Evolutionary conservation across 139 green algal genomes (phyloP), one percentile per base, ranked within the genome.

Genomic region (Micractinium sp.): DNA sequence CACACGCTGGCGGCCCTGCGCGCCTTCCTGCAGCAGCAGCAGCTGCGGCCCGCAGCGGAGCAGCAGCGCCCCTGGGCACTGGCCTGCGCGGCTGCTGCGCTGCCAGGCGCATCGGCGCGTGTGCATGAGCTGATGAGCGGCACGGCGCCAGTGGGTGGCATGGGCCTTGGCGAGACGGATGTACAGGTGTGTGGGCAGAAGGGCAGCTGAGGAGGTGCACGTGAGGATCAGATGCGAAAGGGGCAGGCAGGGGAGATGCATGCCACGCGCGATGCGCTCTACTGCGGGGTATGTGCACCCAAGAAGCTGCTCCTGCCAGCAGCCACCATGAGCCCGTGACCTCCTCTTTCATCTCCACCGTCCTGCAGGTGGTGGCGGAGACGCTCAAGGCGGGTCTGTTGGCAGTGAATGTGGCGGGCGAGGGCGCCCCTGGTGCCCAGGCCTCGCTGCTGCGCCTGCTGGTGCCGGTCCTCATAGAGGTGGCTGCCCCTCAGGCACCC

Each of bases 351-450:
- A n/a, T n/a, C n/a, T n/a, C n/a, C n/a, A n/a, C 47, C 9, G 47
- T 9, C 47, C 56, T 36, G n/a, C 74, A 92, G 89, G 84, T 90
- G 69, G 93, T 93, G 39, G 87, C 88, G 7, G 93, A 95, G 87
- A 82, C 53, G 7, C 88, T 96, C 4, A 96, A 95, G 90, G 78
- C 92, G 73, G 89, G 93, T 29, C 90, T 96, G 79, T 79, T 96
- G 82, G 89, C 87, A 22, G 74, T 83, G 31, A 95, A 85, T 23
- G 71, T 91, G 33, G 81, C 89, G 18, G 82, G 75, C 31, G 67
- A 88, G 56, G 74, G 82, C 18, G 36, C 41, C 38, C 73, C 35
- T 0, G 80, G 82, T n/a, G 81, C 80, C 41, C 76, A 90, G 74
- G 75, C 75, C 15, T 69, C 87, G 56, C 77, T 92, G 22, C 87